Conservation (phyloP, 805 yeast genomes). For the Kodamaea fukazawae region DNA sequence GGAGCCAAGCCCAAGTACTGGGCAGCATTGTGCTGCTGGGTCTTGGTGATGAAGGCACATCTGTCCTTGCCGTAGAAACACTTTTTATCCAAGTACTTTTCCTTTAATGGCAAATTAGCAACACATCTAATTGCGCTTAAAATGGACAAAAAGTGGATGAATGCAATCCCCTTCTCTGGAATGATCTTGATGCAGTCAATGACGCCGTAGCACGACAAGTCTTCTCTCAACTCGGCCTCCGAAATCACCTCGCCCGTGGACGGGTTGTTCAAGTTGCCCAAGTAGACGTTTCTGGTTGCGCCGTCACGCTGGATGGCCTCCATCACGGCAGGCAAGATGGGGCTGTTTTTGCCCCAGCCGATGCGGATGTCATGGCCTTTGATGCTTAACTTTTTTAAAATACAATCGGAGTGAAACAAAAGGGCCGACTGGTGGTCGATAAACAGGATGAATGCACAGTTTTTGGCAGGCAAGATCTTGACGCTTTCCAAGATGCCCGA, state of each 20-base stretch:
- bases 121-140: conserved; percentile 85
- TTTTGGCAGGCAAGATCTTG: conserved; percentile 74
- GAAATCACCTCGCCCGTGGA: conserved; percentile 45
- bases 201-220: conserved; percentile 70
- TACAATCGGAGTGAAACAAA: conserved; percentile 90
- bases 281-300: conserved; percentile 91
- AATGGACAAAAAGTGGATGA: conserved; percentile 85
- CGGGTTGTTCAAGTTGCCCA: conserved; percentile 73
- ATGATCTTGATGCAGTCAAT: conserved; percentile 83
- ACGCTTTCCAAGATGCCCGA: conserved; percentile 85
- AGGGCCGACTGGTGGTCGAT: conserved; percentile 85
- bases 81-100: conserved; percentile 71
- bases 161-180: conserved; percentile 80
- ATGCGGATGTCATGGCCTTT: conserved; percentile 78
- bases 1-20: conserved; percentile 90
- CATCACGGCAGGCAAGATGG: conserved; percentile 70
- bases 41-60: conserved; percentile 89
- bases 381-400: conserved; percentile 75
- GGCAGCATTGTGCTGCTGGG: conserved; percentile 96
- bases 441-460: conserved; percentile 88
- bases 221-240: conserved; percentile 64
- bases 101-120: conserved; percentile 61
- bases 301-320: conserved; percentile 78
- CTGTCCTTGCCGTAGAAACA: conserved; percentile 92
- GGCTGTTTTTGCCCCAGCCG: conserved; percentile 89